Conservation (phyloP, 2,329 filamentous ascomycete genomes). For the Botrytis medusae region DNA sequence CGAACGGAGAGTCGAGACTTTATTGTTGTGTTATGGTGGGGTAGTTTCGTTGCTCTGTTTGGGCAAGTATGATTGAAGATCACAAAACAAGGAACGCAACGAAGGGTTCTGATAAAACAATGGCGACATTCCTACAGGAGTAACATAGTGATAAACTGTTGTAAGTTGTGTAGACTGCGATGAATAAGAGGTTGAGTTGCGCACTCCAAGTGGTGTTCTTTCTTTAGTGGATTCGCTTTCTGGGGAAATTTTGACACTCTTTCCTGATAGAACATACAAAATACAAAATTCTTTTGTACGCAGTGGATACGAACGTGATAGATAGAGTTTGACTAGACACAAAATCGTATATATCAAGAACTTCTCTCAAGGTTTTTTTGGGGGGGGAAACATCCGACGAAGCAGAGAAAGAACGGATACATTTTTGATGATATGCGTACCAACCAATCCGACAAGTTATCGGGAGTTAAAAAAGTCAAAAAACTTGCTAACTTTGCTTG, state of each 20-base stretch:
- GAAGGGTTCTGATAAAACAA: background rate
- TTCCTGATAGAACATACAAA: background rate
- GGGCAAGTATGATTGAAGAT: constrained; percentile 4
- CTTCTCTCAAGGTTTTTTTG: background rate
- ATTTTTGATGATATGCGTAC: background rate
- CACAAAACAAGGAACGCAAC: background rate
- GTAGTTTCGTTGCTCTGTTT: background rate
- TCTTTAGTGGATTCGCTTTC: constrained; percentile 4
- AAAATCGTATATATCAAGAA: background rate
- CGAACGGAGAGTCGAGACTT: background rate
- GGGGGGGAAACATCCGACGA: background rate
- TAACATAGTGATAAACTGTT: background rate
- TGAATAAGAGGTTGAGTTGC: background rate
- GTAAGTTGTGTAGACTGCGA: background rate
- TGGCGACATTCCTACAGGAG: background rate
- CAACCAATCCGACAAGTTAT: background rate
- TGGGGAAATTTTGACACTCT: background rate
- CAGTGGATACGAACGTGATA: background rate
- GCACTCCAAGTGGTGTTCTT: background rate
- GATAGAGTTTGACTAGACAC: background rate
- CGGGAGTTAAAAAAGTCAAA: background rate
- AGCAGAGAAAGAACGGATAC: background rate
- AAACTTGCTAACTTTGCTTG: background rate
- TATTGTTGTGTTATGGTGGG: constrained; percentile 6
- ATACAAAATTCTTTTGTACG: background rate